These are phyloP conservation scores for Thermoascus crustaceus DNA, from an alignment of 2,329 filamentous ascomycete genomes.

Conservation along the genomic window DNA sequence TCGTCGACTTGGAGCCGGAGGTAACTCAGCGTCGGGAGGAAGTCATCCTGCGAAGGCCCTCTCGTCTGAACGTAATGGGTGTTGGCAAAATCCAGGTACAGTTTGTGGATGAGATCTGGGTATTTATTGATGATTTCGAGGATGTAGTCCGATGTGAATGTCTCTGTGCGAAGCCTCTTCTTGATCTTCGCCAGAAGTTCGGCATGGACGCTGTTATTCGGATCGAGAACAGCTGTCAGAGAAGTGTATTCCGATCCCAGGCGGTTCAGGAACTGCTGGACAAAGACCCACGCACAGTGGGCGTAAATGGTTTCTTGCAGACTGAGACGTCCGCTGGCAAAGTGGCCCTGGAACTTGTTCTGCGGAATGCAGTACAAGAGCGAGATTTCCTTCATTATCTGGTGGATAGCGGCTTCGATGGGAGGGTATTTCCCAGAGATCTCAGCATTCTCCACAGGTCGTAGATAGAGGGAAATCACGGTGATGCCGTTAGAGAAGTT, in stretches of 20 bases:
- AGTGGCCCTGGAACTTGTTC: constrained; percentile 89
- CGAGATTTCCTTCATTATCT: constrained; percentile 98
- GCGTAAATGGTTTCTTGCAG: constrained; percentile 96
- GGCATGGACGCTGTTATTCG: constrained; percentile 73
- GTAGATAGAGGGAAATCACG: constrained; percentile 91
- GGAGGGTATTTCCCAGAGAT: constrained; percentile 57
- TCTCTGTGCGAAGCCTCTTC: constrained; percentile 88
- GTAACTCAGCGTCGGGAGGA: constrained; percentile 62
- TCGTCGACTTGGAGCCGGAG: constrained; percentile 59
- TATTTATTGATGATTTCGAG: constrained; percentile 92
- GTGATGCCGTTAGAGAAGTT: constrained; percentile 98
- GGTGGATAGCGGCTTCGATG: constrained; percentile 90
- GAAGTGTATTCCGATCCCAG: constrained; percentile 87
- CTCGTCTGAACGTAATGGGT: constrained; percentile 68
- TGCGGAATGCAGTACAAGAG: constrained; percentile 95
- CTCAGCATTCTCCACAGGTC: constrained; percentile 56
- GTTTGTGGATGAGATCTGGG: constrained; percentile 72
- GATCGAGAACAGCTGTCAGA: constrained; percentile 69
- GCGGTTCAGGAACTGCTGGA: constrained; percentile 95
- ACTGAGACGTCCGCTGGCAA: constrained; percentile 76
- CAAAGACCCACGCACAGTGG: constrained; percentile 95
- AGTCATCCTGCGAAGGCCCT: constrained; percentile 54
- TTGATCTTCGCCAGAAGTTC: constrained; percentile 90
- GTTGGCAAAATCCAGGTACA: constrained; percentile 88
- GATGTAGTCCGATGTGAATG: constrained; percentile 97